These are phyloP conservation scores for Alloteropsis semialata DNA, from an alignment of 176 grass and related monocot genomes.

Conservation along the genomic window DNA sequence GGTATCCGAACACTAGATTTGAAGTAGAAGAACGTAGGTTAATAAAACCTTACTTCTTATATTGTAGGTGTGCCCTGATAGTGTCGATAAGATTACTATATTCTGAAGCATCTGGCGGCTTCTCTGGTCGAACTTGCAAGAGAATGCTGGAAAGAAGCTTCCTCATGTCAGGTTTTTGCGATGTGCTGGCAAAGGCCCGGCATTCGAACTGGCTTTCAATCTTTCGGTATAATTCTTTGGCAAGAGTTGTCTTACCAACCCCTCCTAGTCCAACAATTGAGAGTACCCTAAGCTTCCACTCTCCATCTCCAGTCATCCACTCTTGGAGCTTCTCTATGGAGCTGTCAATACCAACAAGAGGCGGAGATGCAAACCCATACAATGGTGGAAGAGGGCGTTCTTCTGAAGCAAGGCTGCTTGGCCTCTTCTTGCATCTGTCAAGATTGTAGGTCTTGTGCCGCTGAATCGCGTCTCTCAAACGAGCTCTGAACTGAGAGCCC, in stretches of 20 bases:
- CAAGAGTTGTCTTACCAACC: slow-evolving; percentile 26
- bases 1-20: no score
- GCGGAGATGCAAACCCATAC: not conserved
- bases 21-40: not conserved
- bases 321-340: not conserved
- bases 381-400: not conserved
- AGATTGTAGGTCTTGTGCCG: not conserved
- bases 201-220: not conserved
- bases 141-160: slow-evolving; percentile 14
- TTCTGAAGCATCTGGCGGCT: not conserved
- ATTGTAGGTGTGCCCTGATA: not conserved
- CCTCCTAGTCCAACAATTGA: slow-evolving; percentile 2
- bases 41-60: slow-evolving; percentile 4
- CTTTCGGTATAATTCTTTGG: not conserved
- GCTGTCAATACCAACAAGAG: not conserved
- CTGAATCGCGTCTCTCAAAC: not conserved
- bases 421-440: not conserved
- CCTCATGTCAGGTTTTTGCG: slow-evolving; percentile 14
- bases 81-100: not conserved
- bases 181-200: not conserved
- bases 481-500: not conserved
- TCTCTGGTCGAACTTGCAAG: not conserved
- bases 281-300: not conserved
- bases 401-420: not conserved
- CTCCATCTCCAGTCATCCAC: not conserved